Conservation (phyloP, 352 stramenopile genomes). For the Plasmopara muralis region DNA sequence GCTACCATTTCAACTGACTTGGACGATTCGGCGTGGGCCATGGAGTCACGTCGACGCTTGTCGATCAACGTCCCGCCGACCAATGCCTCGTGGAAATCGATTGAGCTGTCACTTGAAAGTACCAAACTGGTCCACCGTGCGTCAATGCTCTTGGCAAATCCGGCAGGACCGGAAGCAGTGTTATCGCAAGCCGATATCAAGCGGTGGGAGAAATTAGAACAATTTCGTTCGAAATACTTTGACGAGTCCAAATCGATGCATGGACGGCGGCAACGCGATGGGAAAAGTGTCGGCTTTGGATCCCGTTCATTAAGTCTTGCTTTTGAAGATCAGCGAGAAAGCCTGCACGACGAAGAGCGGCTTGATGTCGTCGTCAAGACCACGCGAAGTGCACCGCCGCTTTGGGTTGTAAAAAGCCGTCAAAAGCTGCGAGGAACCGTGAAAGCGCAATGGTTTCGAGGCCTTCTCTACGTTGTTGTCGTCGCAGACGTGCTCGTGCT, state of each 20-base stretch:
- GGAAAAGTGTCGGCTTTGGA: constrained; percentile 5
- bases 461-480: constrained; percentile 37
- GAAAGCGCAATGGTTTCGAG: constrained; percentile 43
- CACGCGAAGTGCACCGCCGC: constrained; percentile 2
- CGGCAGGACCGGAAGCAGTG: constrained; percentile 29
- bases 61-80: constrained; percentile 20
- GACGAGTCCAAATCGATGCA: constrained; percentile 3
- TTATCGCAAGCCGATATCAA: constrained; percentile 37
- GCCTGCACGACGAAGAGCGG: background rate
- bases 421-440: constrained; percentile 25
- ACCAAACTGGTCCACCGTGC: constrained; percentile 37
- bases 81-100: constrained; percentile 14
- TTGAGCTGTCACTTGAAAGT: constrained; percentile 39
- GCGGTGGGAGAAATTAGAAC: constrained; percentile 32
- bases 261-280: constrained; percentile 7
- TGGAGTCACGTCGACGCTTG: constrained; percentile 15
- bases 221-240: constrained; percentile 37
- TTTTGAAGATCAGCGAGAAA: background rate
- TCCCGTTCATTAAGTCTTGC: constrained; percentile 8
- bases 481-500: constrained; percentile 48
- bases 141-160: constrained; percentile 45
- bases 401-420: constrained; percentile 26
- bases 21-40: constrained; percentile 1
- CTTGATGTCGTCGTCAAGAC: constrained; percentile 5
- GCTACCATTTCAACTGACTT: background rate